Conservation (phyloP, 129 eudicot genomes). For the Flaveria linearis region DNA sequence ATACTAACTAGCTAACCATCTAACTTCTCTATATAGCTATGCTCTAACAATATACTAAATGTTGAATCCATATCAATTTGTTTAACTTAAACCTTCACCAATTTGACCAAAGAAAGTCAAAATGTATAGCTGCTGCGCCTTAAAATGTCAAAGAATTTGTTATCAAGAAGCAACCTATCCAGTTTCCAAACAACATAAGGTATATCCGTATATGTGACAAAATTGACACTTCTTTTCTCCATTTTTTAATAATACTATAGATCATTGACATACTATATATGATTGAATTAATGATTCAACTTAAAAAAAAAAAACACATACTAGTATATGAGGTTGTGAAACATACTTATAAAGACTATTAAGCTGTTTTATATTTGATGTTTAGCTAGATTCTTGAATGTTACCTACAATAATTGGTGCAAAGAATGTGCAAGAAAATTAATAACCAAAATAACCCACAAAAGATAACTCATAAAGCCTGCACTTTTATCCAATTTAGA, state of each 20-base stretch:
- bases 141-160: neutral
- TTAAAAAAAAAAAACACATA: neutral
- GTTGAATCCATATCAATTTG: neutral
- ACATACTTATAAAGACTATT: neutral
- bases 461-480: slow-evolving; percentile 1
- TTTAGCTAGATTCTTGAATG: no score
- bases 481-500: slow-evolving; percentile 23
- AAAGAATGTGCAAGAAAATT: neutral
- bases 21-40: no score
- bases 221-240: neutral
- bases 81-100: neutral
- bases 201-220: neutral
- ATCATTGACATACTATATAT: neutral
- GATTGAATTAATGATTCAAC: neutral
- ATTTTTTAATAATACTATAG: neutral
- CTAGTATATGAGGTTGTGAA: neutral
- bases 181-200: neutral
- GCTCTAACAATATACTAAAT: neutral
- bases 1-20: no score
- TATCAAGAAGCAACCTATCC: neutral
- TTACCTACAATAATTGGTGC: no score
- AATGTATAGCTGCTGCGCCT: neutral
- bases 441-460: neutral
- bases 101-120: slow-evolving; percentile 1
- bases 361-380: neutral